Evolutionary conservation across 331 rosid species (phyloP), one percentile per base, ranked within the genome.

Genomic region (Ulmus americana): DNA sequence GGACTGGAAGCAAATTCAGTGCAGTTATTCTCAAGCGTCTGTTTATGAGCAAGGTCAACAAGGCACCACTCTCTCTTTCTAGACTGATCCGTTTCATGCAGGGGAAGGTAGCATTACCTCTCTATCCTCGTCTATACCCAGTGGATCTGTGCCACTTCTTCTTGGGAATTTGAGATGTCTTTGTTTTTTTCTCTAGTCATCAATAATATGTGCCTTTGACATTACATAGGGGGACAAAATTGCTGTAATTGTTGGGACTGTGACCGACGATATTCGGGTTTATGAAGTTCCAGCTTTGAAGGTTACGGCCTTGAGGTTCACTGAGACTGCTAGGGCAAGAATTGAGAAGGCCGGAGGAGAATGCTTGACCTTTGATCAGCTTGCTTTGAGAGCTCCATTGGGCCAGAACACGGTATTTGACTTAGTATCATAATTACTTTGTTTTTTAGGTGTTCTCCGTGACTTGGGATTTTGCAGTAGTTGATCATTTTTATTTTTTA

Each of bases 331-430:
- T 8, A 77, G 97, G 20, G 91, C 97, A n/a, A 86, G 95, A 67
- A 90, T 90, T 15, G 97, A 90, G 68, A 90, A 81, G 82, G 92
- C 95, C 0, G 96, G 96, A 42, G 96, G 96, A n/a, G 90, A 86
- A 69, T 89, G 96, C 80, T 54, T 89, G 74, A 86, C 96, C 7
- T 89, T 89, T 49, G 96, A 89, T 62, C 88, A 90, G 67, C 86
- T 90, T 63, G 95, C 95, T 0, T 77, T 83, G 4, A 77, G 80
- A 79, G 90, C 95, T 39, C 91, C 97, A 4, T 67, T 86, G 42
- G 97, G 95, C 7, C 90, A 84, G 77, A 90, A 81, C 64, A 85
- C 87, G 78, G 95, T 86, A 86, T 39, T 71, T 10, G 11, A 14
- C 52, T 8, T 40, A 39, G 4, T 12, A 13, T 7, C 4, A 0